Evolutionary conservation across 1,284 basidiomycete genomes (phyloP).

Genomic region (Blastosporella zonata): DNA sequence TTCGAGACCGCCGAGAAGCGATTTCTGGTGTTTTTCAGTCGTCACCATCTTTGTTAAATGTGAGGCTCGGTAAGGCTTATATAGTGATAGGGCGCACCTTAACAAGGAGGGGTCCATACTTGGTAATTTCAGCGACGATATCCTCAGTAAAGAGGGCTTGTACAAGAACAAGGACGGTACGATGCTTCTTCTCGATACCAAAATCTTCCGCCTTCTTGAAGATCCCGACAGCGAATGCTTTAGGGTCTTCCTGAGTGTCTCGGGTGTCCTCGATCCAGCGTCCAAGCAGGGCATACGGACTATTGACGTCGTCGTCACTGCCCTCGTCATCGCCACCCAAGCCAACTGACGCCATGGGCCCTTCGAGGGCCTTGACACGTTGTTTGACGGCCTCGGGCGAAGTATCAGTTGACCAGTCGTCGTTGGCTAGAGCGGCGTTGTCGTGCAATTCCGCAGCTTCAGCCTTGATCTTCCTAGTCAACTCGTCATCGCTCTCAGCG

Average conservation of each 20-base stretch:
- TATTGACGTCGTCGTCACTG: conserved; percentile 84
- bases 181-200: conserved; percentile 96
- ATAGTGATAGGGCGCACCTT: conserved; percentile 56
- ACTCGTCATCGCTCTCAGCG: conserved; percentile 74
- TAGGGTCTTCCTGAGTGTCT: conserved; percentile 45
- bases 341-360: conserved; percentile 54
- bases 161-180: conserved; percentile 81
- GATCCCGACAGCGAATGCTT: conserved; percentile 60
- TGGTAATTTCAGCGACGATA: conserved; percentile 71
- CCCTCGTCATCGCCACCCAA: conserved; percentile 74
- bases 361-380: conserved; percentile 78
- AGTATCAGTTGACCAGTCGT: conserved; percentile 90
- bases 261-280: conserved; percentile 85
- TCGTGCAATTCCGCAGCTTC: conserved; percentile 77
- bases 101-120: conserved; percentile 73
- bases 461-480: conserved; percentile 81
- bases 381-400: conserved; percentile 90
- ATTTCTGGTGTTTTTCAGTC: conserved; percentile 94
- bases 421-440: conserved; percentile 59
- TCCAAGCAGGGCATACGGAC: conserved; percentile 84
- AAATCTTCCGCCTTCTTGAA: conserved; percentile 91
- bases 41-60: conserved; percentile 55
- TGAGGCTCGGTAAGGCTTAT: conserved; percentile 1
- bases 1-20: conserved; percentile 88
- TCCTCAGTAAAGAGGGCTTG: conserved; percentile 86